phyloP scores from a whole-genome alignment of 257 asterid species.

The Schizonepeta tenuifolia region DNA sequence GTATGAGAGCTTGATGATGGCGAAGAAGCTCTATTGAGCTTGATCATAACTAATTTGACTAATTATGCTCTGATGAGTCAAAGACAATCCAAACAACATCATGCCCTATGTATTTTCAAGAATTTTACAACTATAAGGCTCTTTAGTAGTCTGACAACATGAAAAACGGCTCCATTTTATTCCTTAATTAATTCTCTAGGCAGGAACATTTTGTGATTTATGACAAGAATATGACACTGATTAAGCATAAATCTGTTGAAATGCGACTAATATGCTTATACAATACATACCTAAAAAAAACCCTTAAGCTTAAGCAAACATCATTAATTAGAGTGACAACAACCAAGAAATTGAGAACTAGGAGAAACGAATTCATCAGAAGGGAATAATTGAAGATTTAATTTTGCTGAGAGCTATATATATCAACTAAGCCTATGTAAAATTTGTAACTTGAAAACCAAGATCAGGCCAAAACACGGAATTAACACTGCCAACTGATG shows the following conservation, averaged over 20 bases:
- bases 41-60: not conserved
- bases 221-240: no score
- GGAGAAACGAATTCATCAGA: not conserved
- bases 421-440: not conserved
- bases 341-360: not conserved
- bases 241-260: not conserved
- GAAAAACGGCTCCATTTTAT: no score
- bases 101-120: not conserved
- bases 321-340: not conserved
- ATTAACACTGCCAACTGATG: not conserved
- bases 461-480: not conserved
- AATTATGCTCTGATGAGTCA: not conserved
- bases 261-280: not conserved
- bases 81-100: not conserved
- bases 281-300: not conserved
- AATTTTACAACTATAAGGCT: no score
- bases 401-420: not conserved
- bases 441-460: not conserved
- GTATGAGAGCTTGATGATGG: not conserved
- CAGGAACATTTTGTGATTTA: no score
- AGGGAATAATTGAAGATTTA: not conserved
- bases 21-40: not conserved
- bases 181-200: no score
- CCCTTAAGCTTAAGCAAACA: not conserved
- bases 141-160: no score